Conservation (phyloP, 306 rosid species). For the Cicer arietinum region DNA sequence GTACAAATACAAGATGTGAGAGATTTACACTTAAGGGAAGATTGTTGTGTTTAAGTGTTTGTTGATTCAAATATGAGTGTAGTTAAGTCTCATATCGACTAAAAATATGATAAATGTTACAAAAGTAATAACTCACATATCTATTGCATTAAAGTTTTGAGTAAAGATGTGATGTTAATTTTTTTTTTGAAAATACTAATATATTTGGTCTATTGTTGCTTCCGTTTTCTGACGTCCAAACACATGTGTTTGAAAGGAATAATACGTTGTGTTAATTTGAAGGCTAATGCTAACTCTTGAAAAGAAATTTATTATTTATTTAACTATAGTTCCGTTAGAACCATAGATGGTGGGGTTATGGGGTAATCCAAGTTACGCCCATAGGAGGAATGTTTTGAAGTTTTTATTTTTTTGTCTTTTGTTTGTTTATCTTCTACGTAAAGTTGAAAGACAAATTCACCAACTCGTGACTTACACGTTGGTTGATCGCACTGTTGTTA, state of each 20-base stretch:
- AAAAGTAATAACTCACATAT: no score
- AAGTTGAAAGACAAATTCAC: slow-evolving; percentile 48
- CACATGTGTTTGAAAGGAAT: slow-evolving; percentile 16
- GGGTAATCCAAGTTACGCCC: slow-evolving; percentile 44
- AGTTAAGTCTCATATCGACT: no score
- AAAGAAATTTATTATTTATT: slow-evolving; percentile 23
- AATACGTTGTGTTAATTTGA: slow-evolving; percentile 7
- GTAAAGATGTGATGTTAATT: no score
- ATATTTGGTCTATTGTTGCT: no score
- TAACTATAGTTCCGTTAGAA: slow-evolving; percentile 38
- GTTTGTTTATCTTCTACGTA: slow-evolving; percentile 66
- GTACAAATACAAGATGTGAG: no score
- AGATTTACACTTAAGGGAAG: rapidly evolving
- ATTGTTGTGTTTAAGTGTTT: no score
- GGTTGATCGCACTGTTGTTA: slow-evolving; percentile 56
- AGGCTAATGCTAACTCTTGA: background rate
- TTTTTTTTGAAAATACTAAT: no score
- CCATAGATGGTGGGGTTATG: slow-evolving; percentile 47
- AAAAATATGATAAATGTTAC: no score
- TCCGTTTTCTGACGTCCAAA: no score
- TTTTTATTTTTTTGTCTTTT: slow-evolving; percentile 44
- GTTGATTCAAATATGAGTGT: no score
- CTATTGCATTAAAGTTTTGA: no score
- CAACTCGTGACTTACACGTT: slow-evolving; percentile 64
- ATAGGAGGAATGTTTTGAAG: slow-evolving; percentile 34